Evolutionary conservation across 495 filamentous ascomycete genomes (phyloP), one percentile per base, ranked within the genome.

Genomic region (Neurospora intermedia): DNA sequence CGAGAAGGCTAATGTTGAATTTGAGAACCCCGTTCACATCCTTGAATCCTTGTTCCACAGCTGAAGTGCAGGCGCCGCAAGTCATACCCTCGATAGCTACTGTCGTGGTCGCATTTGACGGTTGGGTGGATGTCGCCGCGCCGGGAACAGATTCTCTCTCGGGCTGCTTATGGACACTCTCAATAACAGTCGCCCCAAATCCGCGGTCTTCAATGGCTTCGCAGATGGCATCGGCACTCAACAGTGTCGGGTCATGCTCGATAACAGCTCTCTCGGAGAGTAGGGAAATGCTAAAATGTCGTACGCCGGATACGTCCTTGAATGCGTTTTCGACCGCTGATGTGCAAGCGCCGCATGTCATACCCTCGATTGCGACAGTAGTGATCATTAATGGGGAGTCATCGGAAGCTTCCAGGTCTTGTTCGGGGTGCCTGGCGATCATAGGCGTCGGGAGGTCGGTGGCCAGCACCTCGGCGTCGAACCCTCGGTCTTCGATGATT

Each of bases 271-370:
- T 88, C 78, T 98, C 94, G 9, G 96, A 94, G 11, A 98, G 87
- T 48, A 99, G 82, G 74, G 94, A 97, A 80, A 99, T 93, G 78
- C 94, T 96, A 83, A 98, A 97, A 78, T 93, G 91, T 48, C 90
- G 86, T 16, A 99, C 81, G 1, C 95, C 96, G 3, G 90, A 83
- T 18, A 95, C 84, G 73, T 89, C 89, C 72, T 89, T 87, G 78
- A 98, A 96, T 3, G 91, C 94, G 70, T 88, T 88, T 80, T 97
- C 91, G 23, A 98, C 88, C 54, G 96, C 94, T 13, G 94, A 92
- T 8, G 95, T 98, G 80, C 96, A 99, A 38, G 95, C 93, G 27
- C 95, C 95, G 77, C 95, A 99, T 6, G 95, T 98, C 96, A 99
- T 98, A 40, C 96, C 96, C 76, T 92, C 92, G 35, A 99, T 88